Conservation (phyloP, 23 red algal species). For the Agarophyton chilense region DNA sequence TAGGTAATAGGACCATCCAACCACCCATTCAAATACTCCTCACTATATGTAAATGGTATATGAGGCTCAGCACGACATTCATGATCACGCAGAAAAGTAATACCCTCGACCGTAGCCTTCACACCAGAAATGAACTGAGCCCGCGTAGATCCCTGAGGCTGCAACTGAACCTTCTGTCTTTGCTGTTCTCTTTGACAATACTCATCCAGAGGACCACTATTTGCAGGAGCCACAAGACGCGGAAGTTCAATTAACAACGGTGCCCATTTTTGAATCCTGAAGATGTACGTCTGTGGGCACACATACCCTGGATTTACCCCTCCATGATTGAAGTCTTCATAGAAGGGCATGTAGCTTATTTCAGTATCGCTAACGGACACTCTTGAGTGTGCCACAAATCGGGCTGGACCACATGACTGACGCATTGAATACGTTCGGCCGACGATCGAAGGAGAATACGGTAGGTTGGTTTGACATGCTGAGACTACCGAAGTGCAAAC, state of each 20-base stretch:
- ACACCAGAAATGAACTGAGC: background rate
- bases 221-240: background rate
- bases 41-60: background rate
- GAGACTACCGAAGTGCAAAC: background rate
- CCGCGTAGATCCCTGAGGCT: background rate
- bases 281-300: background rate
- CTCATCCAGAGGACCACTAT: background rate
- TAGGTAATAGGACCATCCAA: background rate
- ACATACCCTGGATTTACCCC: conserved; percentile 2
- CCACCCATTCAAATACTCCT: conserved; percentile 10
- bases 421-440: background rate
- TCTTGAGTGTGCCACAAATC: background rate
- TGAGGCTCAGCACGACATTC: background rate
- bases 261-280: conserved; percentile 5
- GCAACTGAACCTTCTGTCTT: background rate
- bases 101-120: background rate
- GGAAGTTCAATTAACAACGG: conserved; percentile 3
- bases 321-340: conserved; percentile 5
- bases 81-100: conserved; percentile 10
- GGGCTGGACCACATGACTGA: background rate
- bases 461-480: background rate
- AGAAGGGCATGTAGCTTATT: background rate
- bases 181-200: conserved; percentile 12
- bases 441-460: background rate
- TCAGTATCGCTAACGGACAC: background rate